Base-by-base conservation (phyloP, 768 basidiomycete genomes). In the Termitomyces sp. region DNA sequence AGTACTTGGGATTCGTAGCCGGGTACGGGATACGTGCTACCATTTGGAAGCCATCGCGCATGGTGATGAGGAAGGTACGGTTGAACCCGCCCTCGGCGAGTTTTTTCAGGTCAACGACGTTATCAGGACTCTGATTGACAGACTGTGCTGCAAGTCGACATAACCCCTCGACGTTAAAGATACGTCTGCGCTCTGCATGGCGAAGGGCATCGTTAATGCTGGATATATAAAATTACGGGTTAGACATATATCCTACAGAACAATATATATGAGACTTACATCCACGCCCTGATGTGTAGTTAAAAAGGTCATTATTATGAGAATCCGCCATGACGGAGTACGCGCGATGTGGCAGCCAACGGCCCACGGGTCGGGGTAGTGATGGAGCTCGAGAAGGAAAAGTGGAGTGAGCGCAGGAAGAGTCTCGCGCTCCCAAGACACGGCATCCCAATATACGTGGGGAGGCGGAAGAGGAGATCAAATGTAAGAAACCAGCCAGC, bases 1-100 rank as follows among this genome's bases (percentile, higher is more conserved):
- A 74, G 71, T 65, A 73, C 63, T 75, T 76, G 61, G 77, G 79
- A 9, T 69, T 64, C 39, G 72, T 73, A 20, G 62, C 57, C 6
- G 75, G 76, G 64, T 76, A 78, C 44, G 80, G 80, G 54, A 80
- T 72, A 32, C 76, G 77, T 0, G 79, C 79, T 6, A 81, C 69
- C 67, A 81, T 69, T 60, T 74, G 67, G 61, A 73, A 73, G 48
- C 64, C 69, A 52, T 70, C 70, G 63, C 68, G 71, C 66, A 79
- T n/a, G 61, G 74, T 75, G 61, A 81, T 74, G 64, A 74, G 69
- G 66, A 80, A 79, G 45, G 65, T 73, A 32, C 75, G 74, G 66
- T 79, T 80, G 83, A 20, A 22, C 3, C 44, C 20, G 20, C 44
- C 44, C 20, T 45, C 44, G 44, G n/a, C 44, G 3, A 45, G 79